These are phyloP conservation scores for Fraxinus excelsior DNA, from an alignment of 257 asterid species.

Conservation along the genomic window DNA sequence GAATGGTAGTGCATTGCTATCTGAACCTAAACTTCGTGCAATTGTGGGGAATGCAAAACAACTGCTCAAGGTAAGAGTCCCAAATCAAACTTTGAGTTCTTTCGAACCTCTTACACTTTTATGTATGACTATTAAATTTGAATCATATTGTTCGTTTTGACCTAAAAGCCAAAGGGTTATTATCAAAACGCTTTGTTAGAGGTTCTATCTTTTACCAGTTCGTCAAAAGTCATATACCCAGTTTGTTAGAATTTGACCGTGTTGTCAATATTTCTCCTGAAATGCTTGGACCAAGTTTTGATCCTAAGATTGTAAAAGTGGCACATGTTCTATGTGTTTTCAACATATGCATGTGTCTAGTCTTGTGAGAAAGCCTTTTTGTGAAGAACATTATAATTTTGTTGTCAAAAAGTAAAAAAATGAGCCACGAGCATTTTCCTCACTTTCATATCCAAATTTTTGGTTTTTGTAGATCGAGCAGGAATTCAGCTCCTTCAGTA, in stretches of 20 bases:
- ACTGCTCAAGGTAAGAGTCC: conserved; percentile 55
- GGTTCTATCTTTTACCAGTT: too few relatives aligned
- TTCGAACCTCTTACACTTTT: neutral
- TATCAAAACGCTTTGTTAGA: neutral
- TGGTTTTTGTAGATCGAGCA: conserved; percentile 53
- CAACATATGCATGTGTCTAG: neutral
- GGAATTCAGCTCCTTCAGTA: conserved; percentile 75
- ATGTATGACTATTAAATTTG: neutral
- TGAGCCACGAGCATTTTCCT: neutral
- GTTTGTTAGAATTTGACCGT: neutral
- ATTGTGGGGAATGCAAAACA: conserved; percentile 71
- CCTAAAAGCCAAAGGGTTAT: neutral
- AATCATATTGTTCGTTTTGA: neutral
- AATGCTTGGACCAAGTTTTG: neutral
- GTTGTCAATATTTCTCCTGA: neutral
- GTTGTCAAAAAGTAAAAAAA: too few relatives aligned
- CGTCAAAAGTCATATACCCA: neutral
- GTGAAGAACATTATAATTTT: neutral
- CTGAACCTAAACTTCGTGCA: conserved; percentile 77
- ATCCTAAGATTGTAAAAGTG: neutral
- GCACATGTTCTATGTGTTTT: too few relatives aligned
- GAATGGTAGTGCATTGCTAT: conserved; percentile 58
- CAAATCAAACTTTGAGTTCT: neutral
- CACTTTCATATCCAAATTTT: neutral
- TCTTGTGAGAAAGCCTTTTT: neutral